phyloP scores from a whole-genome alignment of 2,329 filamentous ascomycete species.

The Aspergillus sp. region DNA sequence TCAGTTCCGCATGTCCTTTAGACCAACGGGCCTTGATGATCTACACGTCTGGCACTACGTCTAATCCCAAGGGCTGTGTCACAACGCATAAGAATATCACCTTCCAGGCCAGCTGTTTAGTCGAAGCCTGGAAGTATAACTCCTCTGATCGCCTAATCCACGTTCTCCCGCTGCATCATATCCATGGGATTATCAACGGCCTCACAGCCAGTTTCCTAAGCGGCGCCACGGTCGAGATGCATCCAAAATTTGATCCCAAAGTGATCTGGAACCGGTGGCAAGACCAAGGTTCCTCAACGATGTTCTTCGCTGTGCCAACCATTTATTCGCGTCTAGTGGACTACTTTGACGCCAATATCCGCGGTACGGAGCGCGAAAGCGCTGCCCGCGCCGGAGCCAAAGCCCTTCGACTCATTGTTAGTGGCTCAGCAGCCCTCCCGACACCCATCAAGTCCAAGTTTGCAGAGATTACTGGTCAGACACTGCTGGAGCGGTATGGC shows the following conservation, averaged over 20 bases:
- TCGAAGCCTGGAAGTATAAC: slow-evolving; percentile 25
- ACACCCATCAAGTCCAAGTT: slow-evolving; percentile 36
- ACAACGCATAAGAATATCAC: slow-evolving; percentile 36
- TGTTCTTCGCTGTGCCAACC: slow-evolving; percentile 47
- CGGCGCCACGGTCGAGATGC: slow-evolving; percentile 43
- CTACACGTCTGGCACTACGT: slow-evolving; percentile 37
- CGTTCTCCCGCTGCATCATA: slow-evolving; percentile 44
- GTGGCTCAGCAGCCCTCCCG: slow-evolving; percentile 37
- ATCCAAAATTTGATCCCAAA: slow-evolving; percentile 37
- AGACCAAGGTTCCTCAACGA: slow-evolving; percentile 31
- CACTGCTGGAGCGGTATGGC: slow-evolving; percentile 42
- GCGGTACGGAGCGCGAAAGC: slow-evolving; percentile 26
- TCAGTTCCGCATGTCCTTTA: slow-evolving; percentile 20
- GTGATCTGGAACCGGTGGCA: slow-evolving; percentile 43
- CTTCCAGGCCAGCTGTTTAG: slow-evolving; percentile 23
- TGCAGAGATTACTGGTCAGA: slow-evolving; percentile 34
- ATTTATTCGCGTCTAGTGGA: slow-evolving; percentile 44
- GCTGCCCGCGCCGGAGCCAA: slow-evolving; percentile 26
- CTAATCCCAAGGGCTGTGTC: slow-evolving; percentile 37
- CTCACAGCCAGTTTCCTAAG: slow-evolving; percentile 41
- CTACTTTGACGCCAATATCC: slow-evolving; percentile 35
- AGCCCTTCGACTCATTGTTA: slow-evolving; percentile 32
- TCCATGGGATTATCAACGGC: slow-evolving; percentile 45
- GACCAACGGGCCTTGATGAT: slow-evolving; percentile 34
- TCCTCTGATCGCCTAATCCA: slow-evolving; percentile 41